phyloP scores from a whole-genome alignment of 139 green algal species.

The Deuterostichococcus epilithicus region DNA sequence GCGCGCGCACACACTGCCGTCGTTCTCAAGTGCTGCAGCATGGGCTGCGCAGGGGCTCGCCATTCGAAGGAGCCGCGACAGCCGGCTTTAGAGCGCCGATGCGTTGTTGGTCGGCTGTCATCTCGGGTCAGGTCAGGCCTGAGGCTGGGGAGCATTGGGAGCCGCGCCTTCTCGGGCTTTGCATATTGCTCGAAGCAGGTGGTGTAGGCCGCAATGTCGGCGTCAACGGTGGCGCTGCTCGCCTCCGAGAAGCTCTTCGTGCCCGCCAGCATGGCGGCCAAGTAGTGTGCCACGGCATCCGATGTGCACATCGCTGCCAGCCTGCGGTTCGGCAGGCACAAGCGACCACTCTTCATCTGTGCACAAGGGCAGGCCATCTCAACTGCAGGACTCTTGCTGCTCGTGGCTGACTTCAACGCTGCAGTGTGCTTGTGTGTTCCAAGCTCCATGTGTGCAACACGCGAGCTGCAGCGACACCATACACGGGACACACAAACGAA shows the following conservation, averaged over 20 bases:
- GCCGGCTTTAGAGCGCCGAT: no score
- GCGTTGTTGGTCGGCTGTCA: no score
- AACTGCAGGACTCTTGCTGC: neutral
- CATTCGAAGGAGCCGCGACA: no score
- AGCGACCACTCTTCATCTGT: neutral
- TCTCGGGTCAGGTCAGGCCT: neutral
- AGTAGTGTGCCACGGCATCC: constrained; percentile 45
- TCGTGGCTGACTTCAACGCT: no score
- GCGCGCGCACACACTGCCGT: neutral
- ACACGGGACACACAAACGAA: neutral
- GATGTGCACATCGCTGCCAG: constrained; percentile 43
- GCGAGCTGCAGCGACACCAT: neutral
- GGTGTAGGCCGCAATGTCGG: constrained; percentile 32
- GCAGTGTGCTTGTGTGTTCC: no score
- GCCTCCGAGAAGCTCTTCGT: constrained; percentile 17
- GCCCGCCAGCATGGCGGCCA: constrained; percentile 41
- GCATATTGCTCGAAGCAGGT: constrained; percentile 49
- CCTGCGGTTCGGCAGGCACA: constrained; percentile 2
- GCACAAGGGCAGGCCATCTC: neutral
- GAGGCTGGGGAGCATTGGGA: neutral
- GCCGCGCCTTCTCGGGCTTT: constrained; percentile 33
- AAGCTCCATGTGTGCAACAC: neutral
- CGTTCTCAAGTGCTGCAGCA: no score
- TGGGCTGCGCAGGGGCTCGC: no score
- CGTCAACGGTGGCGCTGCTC: constrained; percentile 21